A percentile compares a stretch with the other conserved stretches of the same genome.
Evolutionary conservation across 345 rosid genomes (phyloP).

Genomic region (Brassica carinata): DNA sequence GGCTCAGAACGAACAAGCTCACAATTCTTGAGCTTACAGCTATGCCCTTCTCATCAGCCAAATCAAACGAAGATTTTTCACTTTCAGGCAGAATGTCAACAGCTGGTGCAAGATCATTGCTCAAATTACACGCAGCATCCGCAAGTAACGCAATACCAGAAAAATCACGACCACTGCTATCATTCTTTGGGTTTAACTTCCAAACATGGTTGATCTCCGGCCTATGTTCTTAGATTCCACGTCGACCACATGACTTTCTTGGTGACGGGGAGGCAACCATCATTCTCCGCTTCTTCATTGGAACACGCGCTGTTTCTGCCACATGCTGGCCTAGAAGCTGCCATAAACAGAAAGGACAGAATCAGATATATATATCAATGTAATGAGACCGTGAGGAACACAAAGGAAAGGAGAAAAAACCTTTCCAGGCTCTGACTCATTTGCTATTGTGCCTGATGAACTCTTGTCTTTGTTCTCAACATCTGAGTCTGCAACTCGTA

Average conservation of each 20-base stretch:
- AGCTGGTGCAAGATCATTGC: conserved; percentile 26
- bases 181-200: conserved; percentile 17
- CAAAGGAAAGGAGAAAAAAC: conserved; percentile 33
- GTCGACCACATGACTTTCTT: conserved; percentile 16
- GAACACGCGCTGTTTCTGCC: conserved; percentile 51
- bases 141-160: conserved; percentile 52
- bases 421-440: conserved; percentile 57
- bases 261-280: conserved; percentile 39
- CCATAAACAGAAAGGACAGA: conserved; percentile 10
- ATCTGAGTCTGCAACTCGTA: conserved; percentile 31
- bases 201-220: conserved; percentile 19
- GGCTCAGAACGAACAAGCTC: no score
- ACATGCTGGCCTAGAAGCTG: conserved; percentile 58
- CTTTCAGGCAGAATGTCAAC: conserved; percentile 18
- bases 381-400: neutral
- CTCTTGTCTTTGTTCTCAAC: conserved; percentile 35
- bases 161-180: conserved; percentile 18
- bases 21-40: no score
- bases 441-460: conserved; percentile 16
- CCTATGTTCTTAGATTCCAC: conserved; percentile 28
- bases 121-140: conserved; percentile 50
- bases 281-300: conserved; percentile 56
- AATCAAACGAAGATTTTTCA: neutral
- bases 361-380: neutral
- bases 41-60: neutral